These are phyloP conservation scores for Rhizopus microsporus DNA, from an alignment of 371 early-diverging fungal species.

Conservation along the genomic window DNA sequence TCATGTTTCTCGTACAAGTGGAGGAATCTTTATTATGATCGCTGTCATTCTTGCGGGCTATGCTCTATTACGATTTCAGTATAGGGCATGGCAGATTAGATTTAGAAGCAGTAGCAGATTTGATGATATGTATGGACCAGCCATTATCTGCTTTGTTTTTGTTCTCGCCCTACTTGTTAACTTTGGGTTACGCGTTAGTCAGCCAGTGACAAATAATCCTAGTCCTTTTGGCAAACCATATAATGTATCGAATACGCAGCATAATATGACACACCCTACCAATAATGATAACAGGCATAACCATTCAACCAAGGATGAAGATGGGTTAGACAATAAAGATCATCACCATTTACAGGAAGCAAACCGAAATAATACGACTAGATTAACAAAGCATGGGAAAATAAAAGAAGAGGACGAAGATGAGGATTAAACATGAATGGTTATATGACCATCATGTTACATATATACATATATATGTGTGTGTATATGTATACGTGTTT, in stretches of 20 bases:
- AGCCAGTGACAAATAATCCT: constrained; percentile 20
- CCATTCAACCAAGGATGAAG: neutral
- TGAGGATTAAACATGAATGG: constrained; percentile 2
- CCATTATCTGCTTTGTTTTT: constrained; percentile 73
- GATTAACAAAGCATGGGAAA: constrained; percentile 5
- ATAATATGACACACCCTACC: neutral
- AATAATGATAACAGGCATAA: too few relatives aligned
- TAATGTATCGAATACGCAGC: constrained; percentile 1
- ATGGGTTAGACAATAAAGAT: neutral
- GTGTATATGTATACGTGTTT: too few relatives aligned
- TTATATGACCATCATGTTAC: too few relatives aligned
- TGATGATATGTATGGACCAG: constrained; percentile 66
- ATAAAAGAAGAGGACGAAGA: constrained; percentile 10
- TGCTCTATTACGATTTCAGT: constrained; percentile 80
- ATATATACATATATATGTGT: too few relatives aligned
- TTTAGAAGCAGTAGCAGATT: constrained; percentile 53
- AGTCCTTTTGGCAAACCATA: constrained; percentile 8
- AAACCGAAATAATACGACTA: neutral
- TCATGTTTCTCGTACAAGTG: constrained; percentile 61
- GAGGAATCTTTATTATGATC: constrained; percentile 68
- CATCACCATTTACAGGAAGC: neutral
- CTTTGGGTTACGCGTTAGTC: constrained; percentile 43
- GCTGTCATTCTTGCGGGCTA: constrained; percentile 70
- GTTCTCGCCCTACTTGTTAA: constrained; percentile 77
- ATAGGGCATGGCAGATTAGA: constrained; percentile 73